A percentile compares a stretch with the other conserved stretches of the same genome.
Conservation (phyloP, 169 alveolate genomes). For the Theileria orientalis region DNA sequence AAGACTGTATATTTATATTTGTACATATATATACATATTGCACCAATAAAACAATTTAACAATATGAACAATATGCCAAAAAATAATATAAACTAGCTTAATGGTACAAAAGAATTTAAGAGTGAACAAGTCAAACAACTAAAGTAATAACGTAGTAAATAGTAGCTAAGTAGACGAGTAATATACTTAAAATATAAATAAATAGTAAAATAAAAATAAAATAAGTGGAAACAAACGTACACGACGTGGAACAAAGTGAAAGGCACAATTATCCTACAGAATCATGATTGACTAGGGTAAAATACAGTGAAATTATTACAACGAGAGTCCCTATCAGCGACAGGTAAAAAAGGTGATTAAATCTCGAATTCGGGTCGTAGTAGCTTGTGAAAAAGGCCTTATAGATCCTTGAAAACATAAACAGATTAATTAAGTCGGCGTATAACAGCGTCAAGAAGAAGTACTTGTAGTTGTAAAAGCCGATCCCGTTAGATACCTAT, state of each 20-base stretch:
- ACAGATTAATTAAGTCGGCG: conserved; percentile 29
- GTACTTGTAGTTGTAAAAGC: conserved; percentile 60
- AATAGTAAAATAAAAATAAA: no score
- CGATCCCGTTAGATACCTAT: conserved; percentile 60
- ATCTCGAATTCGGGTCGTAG: conserved; percentile 50
- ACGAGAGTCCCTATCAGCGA: conserved; percentile 28
- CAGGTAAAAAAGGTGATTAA: conserved; percentile 53
- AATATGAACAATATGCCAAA: no score
- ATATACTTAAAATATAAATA: no score
- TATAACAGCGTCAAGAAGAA: conserved; percentile 57
- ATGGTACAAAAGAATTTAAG: no score
- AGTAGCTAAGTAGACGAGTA: no score
- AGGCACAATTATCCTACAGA: conserved; percentile 49
- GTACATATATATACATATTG: no score
- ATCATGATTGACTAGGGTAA: not conserved
- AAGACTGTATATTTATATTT: no score
- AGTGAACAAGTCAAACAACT: no score
- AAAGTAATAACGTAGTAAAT: no score
- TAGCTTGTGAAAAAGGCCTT: conserved; percentile 7
- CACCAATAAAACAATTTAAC: no score
- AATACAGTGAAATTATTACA: conserved; percentile 45
- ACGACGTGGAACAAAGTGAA: conserved; percentile 58
- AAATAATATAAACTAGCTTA: no score
- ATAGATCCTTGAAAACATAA: conserved; percentile 24
- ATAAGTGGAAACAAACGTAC: no score